Conservation (phyloP, 2,329 filamentous ascomycete genomes). For the Dothidotthia symphoricarpi region DNA sequence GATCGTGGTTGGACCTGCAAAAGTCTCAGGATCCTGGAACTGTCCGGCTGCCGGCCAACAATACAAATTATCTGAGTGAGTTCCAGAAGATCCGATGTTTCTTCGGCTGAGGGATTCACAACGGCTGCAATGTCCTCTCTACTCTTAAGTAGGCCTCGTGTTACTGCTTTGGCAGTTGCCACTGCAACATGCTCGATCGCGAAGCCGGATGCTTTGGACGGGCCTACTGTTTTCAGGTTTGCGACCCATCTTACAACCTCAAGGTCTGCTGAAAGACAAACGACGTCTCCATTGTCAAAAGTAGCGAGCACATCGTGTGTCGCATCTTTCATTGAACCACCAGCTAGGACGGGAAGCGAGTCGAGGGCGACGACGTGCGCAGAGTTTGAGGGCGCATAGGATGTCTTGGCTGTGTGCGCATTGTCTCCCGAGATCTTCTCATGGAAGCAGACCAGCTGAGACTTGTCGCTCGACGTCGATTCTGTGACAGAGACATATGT, state of each 20-base stretch:
- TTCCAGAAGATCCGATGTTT: conserved; percentile 33
- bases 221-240: conserved; percentile 16
- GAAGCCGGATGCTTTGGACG: conserved; percentile 15
- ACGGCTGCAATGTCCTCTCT: conserved; percentile 47
- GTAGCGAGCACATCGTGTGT: conserved; percentile 56
- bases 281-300: conserved; percentile 60
- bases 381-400: conserved; percentile 28
- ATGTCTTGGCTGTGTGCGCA: conserved; percentile 35
- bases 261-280: conserved; percentile 60
- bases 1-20: conserved; percentile 34
- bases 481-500: conserved; percentile 56
- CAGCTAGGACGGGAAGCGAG: conserved; percentile 26
- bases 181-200: conserved; percentile 37
- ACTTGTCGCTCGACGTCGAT: conserved; percentile 48
- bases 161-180: conserved; percentile 42
- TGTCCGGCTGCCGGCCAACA: conserved; percentile 22
- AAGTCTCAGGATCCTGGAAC: conserved; percentile 23
- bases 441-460: conserved; percentile 55
- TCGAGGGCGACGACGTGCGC: conserved; percentile 33
- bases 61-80: conserved; percentile 38
- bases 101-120: conserved; percentile 32
- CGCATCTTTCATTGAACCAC: conserved; percentile 13
- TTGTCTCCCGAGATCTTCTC: conserved; percentile 47
- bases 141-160: conserved; percentile 46
- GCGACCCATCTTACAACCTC: conserved; percentile 34